Evolutionary conservation across 1,284 basidiomycete species (phyloP), one percentile per base, ranked within the genome.

Genomic region (Neotropicomus parvogracilis): DNA sequence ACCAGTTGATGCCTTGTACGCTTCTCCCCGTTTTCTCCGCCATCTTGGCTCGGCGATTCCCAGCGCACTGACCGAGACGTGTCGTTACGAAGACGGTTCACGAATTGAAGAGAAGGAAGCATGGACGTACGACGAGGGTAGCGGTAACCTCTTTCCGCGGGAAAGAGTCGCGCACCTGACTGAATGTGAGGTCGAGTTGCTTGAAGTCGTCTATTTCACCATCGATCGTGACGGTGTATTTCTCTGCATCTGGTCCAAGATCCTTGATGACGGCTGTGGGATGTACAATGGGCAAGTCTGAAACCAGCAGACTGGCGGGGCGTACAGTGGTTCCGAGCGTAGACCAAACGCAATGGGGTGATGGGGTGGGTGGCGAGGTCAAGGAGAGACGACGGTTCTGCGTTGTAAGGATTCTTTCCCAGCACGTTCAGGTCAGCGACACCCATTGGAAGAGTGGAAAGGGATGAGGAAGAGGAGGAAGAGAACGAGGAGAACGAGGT

Each of bases 11-110:
- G 1, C 74, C 72, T 9, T 65, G 52, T 2, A 71, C 70, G 1
- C 62, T 52, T 42, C 32, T 67, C 2, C 80, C 78, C 0, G 71
- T 68, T 58, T 79, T 83, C 33, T 69, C 67, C n/a, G 73, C 75
- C 83, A 85, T 85, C 64, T 81, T 79, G 50, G 75, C 79, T 16
- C 83, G 73, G 53, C 82, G 70, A 56, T 85, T 85, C 11, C 83
- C 83, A 14, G 84, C 83, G 54, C 83, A 85, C 81, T 85, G 44
- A n/a, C n/a, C n/a, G n/a, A n/a, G n/a, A n/a, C n/a, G n/a, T n/a
- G n/a, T n/a, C n/a, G n/a, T n/a, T n/a, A n/a, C n/a, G n/a, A 27
- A 40, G 40, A 13, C 3, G 14, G n/a, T 31, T 21, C 19, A 11
- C 17, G 17, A n/a, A 20, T n/a, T 14, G 9, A 39, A 0, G n/a